Base-by-base conservation (phyloP, 768 basidiomycete genomes). In the Nidula microcarpa region DNA sequence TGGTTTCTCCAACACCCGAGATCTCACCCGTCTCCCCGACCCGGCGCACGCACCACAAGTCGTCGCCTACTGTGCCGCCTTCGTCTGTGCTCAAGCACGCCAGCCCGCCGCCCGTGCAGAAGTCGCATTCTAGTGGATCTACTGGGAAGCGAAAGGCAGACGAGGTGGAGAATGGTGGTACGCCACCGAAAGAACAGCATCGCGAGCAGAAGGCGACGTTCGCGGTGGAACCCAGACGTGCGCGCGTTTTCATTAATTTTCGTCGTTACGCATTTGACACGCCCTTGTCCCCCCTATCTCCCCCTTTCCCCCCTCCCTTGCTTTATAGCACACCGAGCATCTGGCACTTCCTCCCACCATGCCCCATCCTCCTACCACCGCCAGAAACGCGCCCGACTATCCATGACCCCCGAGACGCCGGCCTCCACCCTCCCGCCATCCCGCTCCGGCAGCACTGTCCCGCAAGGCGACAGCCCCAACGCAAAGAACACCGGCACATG, bases 101-200 rank as follows among this genome's bases (percentile, higher is more conserved):
- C 30, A 62, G 53, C 33, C 62, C 63, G n/a, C 65, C 72, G 17
- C 62, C 69, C 49, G 62, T 70, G 3, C 67, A 70, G 53, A 70
- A 72, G 53, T 68, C 71, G 17, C 56, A 68, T 37, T 68, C 72
- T 7, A 67, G 59, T 48, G 64, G 66, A 6, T 71, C 69, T 33
- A 81, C 74, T 59, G 85, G 85, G 6, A 90, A 90, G 65, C 74
- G 88, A 55, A 90, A 89, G 63, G 87, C 86, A 5, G 85, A 87
- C 43, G 87, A 89, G 10, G 72, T 82, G n/a, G 85, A 84, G 55
- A 70, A 77, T 13, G 72, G 71, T 39, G 67, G 65, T 37, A 87
- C 87, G 2, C 86, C 86, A 34, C 84, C 86, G 6, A 86, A 86
- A 61, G 79, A 75, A 53, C 72, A 74, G 54, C 80, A 76, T 63